These are phyloP conservation scores for Cardamine resedifolia DNA, from an alignment of 345 rosid genomes.

Conservation along the genomic window DNA sequence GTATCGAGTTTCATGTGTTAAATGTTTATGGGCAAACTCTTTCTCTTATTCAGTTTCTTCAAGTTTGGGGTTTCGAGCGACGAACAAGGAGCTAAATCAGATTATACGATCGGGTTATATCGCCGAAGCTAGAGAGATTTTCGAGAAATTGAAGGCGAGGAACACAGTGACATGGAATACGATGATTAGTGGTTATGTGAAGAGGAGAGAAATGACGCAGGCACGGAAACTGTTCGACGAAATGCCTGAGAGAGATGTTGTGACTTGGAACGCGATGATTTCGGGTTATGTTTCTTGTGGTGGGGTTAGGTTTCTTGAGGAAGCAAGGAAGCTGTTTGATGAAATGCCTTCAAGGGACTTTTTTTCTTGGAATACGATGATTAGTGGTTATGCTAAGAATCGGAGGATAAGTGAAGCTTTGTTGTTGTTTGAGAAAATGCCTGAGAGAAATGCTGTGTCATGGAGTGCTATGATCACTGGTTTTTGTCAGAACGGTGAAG, in stretches of 20 bases:
- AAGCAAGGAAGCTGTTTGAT: slow-evolving; percentile 37
- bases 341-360: slow-evolving; percentile 40
- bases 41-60: slow-evolving; percentile 23
- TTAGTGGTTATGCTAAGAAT: slow-evolving; percentile 67
- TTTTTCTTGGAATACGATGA: slow-evolving; percentile 73
- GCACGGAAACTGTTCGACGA: slow-evolving; percentile 62
- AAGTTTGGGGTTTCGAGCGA: slow-evolving; percentile 30
- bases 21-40: neutral
- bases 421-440: slow-evolving; percentile 52
- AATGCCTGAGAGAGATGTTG: slow-evolving; percentile 57
- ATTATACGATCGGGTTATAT: slow-evolving; percentile 49
- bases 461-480: slow-evolving; percentile 66
- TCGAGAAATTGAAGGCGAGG: slow-evolving; percentile 40
- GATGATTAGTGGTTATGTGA: slow-evolving; percentile 59
- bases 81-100: slow-evolving; percentile 50
- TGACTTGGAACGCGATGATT: slow-evolving; percentile 69
- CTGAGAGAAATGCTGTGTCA: slow-evolving; percentile 49
- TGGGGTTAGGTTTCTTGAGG: slow-evolving; percentile 40
- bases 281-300: slow-evolving; percentile 59
- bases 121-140: slow-evolving; percentile 51
- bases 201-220: slow-evolving; percentile 42
- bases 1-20: neutral
- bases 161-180: slow-evolving; percentile 69
- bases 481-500: slow-evolving; percentile 53
- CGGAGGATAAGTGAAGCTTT: slow-evolving; percentile 58